phyloP scores from a whole-genome alignment of 352 stramenopile species.

The Globisporangium echinulatum region DNA sequence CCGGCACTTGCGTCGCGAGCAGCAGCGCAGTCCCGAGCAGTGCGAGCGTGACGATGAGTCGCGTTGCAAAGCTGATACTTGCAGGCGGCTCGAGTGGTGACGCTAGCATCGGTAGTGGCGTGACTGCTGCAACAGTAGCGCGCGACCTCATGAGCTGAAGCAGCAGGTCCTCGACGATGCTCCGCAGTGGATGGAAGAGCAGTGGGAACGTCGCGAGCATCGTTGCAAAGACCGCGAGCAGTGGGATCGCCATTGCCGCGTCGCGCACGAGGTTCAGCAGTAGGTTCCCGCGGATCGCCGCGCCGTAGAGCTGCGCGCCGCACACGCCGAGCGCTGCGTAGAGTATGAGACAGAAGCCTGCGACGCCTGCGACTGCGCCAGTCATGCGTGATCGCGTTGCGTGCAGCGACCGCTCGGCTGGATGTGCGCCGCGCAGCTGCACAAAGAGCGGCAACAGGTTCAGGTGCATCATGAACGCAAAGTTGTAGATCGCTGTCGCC shows the following conservation, averaged over 20 bases:
- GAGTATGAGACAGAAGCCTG: conserved; percentile 45
- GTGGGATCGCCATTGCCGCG: conserved; percentile 53
- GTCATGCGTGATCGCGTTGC: neutral
- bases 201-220: conserved; percentile 69
- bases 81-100: neutral
- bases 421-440: conserved; percentile 46
- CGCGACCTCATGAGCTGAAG: too few species aligned
- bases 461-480: conserved; percentile 84
- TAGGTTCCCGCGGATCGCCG: conserved; percentile 55
- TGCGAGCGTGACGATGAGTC: conserved; percentile 36
- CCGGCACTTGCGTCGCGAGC: conserved; percentile 48
- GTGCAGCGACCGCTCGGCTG: conserved; percentile 28
- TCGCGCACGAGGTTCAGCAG: conserved; percentile 76
- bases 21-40: conserved; percentile 54
- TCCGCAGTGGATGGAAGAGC: conserved; percentile 64
- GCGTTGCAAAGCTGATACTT: conserved; percentile 35
- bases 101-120: conserved; percentile 7
- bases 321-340: conserved; percentile 54
- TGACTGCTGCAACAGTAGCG: conserved; percentile 9
- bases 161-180: conserved; percentile 53
- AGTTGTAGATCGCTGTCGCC: conserved; percentile 73
- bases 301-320: conserved; percentile 47
- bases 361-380: conserved; percentile 31
- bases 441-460: conserved; percentile 78
- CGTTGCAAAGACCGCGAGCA: conserved; percentile 65